Evolutionary conservation across 1,284 basidiomycete genomes (phyloP).

Genomic region (Microbotryum intermedium): DNA sequence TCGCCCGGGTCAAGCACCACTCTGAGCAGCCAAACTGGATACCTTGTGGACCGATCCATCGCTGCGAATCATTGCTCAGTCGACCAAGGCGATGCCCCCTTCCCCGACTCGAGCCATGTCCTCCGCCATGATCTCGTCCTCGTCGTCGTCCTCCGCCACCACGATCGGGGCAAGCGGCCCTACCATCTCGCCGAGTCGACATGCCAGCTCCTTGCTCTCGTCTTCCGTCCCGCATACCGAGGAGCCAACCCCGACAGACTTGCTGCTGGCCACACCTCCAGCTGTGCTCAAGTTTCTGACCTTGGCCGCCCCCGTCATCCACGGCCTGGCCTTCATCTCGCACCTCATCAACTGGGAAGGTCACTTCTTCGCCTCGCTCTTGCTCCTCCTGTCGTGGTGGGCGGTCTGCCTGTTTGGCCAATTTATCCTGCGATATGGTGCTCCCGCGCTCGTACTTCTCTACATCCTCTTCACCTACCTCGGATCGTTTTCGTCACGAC

Average conservation of each 20-base stretch:
- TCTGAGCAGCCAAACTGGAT: constrained; percentile 6
- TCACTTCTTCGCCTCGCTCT: constrained; percentile 27
- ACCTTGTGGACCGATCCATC: constrained; percentile 27
- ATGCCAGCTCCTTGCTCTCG: constrained; percentile 14
- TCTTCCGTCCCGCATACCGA: constrained; percentile 17
- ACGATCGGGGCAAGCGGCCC: not conserved
- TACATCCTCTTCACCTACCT: constrained; percentile 16
- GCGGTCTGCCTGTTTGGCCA: constrained; percentile 30
- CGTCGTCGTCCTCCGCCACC: not conserved
- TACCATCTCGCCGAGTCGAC: constrained; percentile 1
- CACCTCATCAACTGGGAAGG: constrained; percentile 33
- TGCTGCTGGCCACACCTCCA: constrained; percentile 32
- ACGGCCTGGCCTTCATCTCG: constrained; percentile 16
- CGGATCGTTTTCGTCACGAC: not conserved
- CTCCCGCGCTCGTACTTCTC: constrained; percentile 26
- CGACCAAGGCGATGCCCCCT: constrained; percentile 17
- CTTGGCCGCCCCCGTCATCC: constrained; percentile 29
- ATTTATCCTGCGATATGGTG: constrained; percentile 23
- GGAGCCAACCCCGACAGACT: constrained; percentile 30
- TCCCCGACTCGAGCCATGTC: not conserved
- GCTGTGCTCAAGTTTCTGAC: constrained; percentile 31
- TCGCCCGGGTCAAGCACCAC: too few relatives aligned
- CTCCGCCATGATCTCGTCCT: constrained; percentile 1
- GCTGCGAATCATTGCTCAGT: constrained; percentile 12
- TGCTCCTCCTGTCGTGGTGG: constrained; percentile 32